A percentile compares a stretch with the other conserved stretches of the same genome.
These are phyloP conservation scores for Backusella parvicylindrica DNA, from an alignment of 192 early-diverging fungal genomes.

Conservation along the genomic window DNA sequence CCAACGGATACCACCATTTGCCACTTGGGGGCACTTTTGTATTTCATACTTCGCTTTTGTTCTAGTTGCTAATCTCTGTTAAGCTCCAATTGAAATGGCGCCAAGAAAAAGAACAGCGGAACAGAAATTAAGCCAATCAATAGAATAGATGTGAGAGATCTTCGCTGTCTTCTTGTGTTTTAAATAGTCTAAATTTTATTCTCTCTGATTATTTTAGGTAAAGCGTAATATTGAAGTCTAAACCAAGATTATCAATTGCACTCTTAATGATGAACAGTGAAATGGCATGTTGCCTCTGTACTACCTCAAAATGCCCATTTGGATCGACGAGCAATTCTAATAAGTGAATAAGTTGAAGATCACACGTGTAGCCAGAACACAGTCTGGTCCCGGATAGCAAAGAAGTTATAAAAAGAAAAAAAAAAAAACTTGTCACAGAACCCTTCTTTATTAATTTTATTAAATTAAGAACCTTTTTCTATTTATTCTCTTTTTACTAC, in stretches of 20 bases:
- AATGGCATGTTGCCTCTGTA: background rate
- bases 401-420: background rate
- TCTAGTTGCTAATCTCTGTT: background rate
- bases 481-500: background rate
- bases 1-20: background rate
- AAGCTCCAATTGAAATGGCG: background rate
- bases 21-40: background rate
- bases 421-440: background rate
- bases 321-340: background rate
- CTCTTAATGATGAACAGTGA: background rate
- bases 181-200: background rate
- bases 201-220: background rate
- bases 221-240: background rate
- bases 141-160: background rate
- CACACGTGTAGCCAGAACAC: background rate
- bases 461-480: conserved; percentile 1
- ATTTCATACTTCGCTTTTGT: background rate
- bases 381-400: background rate
- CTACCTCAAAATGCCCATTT: background rate
- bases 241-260: background rate
- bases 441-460: background rate
- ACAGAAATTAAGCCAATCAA: background rate
- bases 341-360: background rate
- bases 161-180: background rate
- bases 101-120: background rate